These are phyloP conservation scores for Apostasia shenzhenica DNA, from an alignment of 106 monocot species.

Conservation along the genomic window DNA sequence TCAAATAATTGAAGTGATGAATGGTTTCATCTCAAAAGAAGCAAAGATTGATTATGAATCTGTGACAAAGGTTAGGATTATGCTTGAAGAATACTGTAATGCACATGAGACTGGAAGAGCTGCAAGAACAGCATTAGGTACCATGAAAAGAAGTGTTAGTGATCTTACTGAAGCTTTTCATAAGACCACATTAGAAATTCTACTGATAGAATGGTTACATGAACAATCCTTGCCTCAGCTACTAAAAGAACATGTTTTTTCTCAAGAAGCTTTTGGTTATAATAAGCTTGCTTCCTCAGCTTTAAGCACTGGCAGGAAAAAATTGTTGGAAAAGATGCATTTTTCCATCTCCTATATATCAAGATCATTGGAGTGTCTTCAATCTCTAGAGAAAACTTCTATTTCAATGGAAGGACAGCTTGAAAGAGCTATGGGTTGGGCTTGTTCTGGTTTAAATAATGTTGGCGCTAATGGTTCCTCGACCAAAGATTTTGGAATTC, in stretches of 20 bases:
- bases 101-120: constrained; percentile 79
- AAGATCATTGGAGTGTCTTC: constrained; percentile 58
- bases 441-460: constrained; percentile 64
- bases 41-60: constrained; percentile 33
- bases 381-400: constrained; percentile 73
- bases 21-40: constrained; percentile 33
- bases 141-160: constrained; percentile 58
- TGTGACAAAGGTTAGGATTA: constrained; percentile 41
- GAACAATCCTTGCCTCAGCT: constrained; percentile 43
- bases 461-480: constrained; percentile 22
- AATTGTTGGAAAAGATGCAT: constrained; percentile 71
- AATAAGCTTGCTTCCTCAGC: constrained; percentile 42
- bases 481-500: constrained; percentile 56
- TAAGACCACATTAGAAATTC: constrained; percentile 61
- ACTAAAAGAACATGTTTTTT: constrained; percentile 34
- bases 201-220: constrained; percentile 85
- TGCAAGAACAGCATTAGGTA: constrained; percentile 56
- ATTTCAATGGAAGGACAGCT: constrained; percentile 74
- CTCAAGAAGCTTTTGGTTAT: constrained; percentile 41
- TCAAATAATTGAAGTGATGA: constrained; percentile 29
- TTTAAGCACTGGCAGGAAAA: constrained; percentile 52
- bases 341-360: constrained; percentile 54
- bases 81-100: constrained; percentile 94
- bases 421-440: constrained; percentile 99
- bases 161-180: constrained; percentile 62